Percentiles rank a stretch among this genome's conserved stretches.
These are phyloP conservation scores for Venturia nashicola DNA, from an alignment of 2,329 filamentous ascomycete genomes.

Conservation along the genomic window DNA sequence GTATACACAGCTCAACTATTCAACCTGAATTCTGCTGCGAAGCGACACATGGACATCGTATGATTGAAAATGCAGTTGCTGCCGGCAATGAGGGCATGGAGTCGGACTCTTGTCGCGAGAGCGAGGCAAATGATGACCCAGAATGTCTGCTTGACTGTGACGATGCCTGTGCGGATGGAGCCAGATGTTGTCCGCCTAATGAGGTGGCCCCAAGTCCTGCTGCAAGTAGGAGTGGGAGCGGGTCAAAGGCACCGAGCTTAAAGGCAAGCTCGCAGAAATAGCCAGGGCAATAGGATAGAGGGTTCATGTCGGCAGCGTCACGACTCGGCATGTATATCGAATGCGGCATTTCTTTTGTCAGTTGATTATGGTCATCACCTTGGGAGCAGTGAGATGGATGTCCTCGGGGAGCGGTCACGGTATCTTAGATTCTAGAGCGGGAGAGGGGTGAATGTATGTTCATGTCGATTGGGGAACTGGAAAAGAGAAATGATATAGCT, in stretches of 20 bases:
- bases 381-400: background rate
- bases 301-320: background rate
- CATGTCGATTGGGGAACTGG: background rate
- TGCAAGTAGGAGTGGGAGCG: background rate
- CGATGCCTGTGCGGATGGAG: slow-evolving; percentile 29
- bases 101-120: slow-evolving; percentile 11
- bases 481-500: background rate
- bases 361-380: background rate
- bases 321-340: background rate
- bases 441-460: too few relatives aligned
- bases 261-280: background rate
- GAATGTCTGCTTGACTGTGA: slow-evolving; percentile 32
- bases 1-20: slow-evolving; percentile 94
- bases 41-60: slow-evolving; percentile 29
- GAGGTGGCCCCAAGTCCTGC: background rate
- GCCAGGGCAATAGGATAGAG: background rate
- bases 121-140: slow-evolving; percentile 1
- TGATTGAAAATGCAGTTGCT: slow-evolving; percentile 6
- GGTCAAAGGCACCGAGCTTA: background rate
- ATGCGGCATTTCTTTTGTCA: background rate
- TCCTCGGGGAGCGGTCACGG: too few relatives aligned
- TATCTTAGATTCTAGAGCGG: too few relatives aligned
- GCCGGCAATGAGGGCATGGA: background rate
- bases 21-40: slow-evolving; percentile 68
- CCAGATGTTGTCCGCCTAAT: slow-evolving; percentile 28